Evolutionary conservation across 495 filamentous ascomycete genomes (phyloP).

Genomic region (Hyaloscypha bicolor): DNA sequence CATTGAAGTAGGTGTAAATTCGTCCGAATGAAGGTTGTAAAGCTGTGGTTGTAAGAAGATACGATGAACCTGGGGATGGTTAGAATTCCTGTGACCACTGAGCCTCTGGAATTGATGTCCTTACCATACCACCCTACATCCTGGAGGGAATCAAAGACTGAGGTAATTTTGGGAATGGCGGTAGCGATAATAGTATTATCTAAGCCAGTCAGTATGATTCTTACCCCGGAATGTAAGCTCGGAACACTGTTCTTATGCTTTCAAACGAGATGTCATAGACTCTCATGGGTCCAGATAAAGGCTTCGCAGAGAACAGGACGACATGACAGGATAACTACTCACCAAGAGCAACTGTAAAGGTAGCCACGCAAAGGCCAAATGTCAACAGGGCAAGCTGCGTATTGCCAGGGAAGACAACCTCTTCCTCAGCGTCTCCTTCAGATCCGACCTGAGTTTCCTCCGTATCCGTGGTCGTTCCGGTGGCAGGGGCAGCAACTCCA

Average conservation of each 20-base stretch:
- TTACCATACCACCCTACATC: slow-evolving; percentile 58
- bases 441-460: slow-evolving; percentile 5
- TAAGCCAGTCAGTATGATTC: slow-evolving; percentile 2
- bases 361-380: slow-evolving; percentile 49
- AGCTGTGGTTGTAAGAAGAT: slow-evolving; percentile 52
- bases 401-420: slow-evolving; percentile 44
- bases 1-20: slow-evolving; percentile 43
- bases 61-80: slow-evolving; percentile 32
- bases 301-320: not conserved
- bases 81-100: not conserved
- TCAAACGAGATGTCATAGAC: not conserved
- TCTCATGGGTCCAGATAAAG: no score
- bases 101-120: slow-evolving; percentile 34
- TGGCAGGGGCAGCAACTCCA: not conserved
- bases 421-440: slow-evolving; percentile 23
- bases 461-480: not conserved
- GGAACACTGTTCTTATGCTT: not conserved
- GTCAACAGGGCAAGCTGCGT: slow-evolving; percentile 49
- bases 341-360: slow-evolving; percentile 64
- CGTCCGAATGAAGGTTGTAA: slow-evolving; percentile 54
- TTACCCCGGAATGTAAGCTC: not conserved
- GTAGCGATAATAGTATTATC: slow-evolving; percentile 55
- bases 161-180: slow-evolving; percentile 53
- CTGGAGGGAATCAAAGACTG: slow-evolving; percentile 45
- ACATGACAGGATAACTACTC: not conserved